Percentiles rank a stretch among this genome's conserved stretches.
These are phyloP conservation scores for Hymenoscyphus scutula DNA, from an alignment of 2,329 filamentous ascomycete genomes.

Conservation along the genomic window DNA sequence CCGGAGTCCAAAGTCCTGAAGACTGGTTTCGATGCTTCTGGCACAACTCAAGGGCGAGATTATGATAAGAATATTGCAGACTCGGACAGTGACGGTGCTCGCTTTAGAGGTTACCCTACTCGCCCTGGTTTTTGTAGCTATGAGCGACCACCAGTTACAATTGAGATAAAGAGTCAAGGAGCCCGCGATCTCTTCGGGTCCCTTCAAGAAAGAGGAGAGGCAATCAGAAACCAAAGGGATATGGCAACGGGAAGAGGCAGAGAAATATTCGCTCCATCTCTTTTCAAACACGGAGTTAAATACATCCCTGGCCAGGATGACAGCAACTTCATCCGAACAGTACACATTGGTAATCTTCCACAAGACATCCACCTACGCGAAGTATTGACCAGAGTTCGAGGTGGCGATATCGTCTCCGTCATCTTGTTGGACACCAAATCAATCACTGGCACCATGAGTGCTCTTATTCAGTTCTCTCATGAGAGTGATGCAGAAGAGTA, in stretches of 20 bases:
- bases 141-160: background rate
- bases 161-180: background rate
- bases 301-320: constrained; percentile 23
- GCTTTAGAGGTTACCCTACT: background rate
- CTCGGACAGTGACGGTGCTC: background rate
- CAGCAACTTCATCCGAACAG: constrained; percentile 23
- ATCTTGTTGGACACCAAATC: constrained; percentile 20
- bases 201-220: constrained; percentile 4
- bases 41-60: constrained; percentile 19
- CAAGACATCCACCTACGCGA: constrained; percentile 23
- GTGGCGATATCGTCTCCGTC: constrained; percentile 25
- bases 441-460: constrained; percentile 17
- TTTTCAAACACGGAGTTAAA: constrained; percentile 29
- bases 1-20: constrained; percentile 24
- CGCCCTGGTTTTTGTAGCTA: background rate
- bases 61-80: constrained; percentile 13
- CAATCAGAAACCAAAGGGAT: constrained; percentile 15
- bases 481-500: constrained; percentile 28
- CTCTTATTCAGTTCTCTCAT: constrained; percentile 27
- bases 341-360: constrained; percentile 28
- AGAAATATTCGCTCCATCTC: constrained; percentile 18
- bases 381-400: constrained; percentile 27
- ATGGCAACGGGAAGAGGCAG: background rate
- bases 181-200: background rate
- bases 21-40: constrained; percentile 22